Evolutionary conservation across 2,329 filamentous ascomycete genomes (phyloP), one percentile per base, ranked within the genome.

Genomic region (Pseudocercospora cruenta): DNA sequence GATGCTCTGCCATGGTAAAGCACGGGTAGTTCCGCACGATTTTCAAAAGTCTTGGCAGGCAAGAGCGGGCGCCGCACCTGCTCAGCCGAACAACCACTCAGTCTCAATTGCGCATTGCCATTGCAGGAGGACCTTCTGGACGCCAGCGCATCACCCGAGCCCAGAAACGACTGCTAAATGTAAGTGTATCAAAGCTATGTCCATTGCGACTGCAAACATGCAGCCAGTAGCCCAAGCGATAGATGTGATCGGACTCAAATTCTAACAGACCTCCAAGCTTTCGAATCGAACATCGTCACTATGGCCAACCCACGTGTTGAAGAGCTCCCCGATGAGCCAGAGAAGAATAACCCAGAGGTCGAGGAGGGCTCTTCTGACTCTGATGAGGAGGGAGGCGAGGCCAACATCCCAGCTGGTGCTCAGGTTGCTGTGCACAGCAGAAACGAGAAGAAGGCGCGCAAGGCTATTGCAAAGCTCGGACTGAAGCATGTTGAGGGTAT

Each of bases 391-490:
- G 90, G 87, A 76, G 93, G 95, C 81, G 87, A 89, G 79, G 82
- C 85, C 76, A 85, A 82, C 80, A 89, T 90, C 76, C 93, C 94
- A 80, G 90, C 91, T 74, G 95, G 94, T 79, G 92, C 93, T 78
- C 89, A 91, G 72, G 91, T 94, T 79, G 89, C 95, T 77, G 90
- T 99, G 79, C 94, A 98, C 88, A 97, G 93, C 80, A 93, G 95
- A 83, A 98, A 98, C 86, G 95, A 99, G 91, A 99, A 99, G 92
- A 99, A 99, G 90, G 96, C 95, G 77, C 91, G 95, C 85, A 99
- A 99, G 89, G 93, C 94, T 79, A 96, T 99, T 81, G 92, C 93
- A 83, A 99, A 99, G 90, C 90, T 98, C 80, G 94, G 96, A 81
- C 86, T 99, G 80, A 95, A 93, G 87, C 93, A 94, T 79, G 91